phyloP scores from a whole-genome alignment of 176 grass and related monocot species.

The Zea luxurians region DNA sequence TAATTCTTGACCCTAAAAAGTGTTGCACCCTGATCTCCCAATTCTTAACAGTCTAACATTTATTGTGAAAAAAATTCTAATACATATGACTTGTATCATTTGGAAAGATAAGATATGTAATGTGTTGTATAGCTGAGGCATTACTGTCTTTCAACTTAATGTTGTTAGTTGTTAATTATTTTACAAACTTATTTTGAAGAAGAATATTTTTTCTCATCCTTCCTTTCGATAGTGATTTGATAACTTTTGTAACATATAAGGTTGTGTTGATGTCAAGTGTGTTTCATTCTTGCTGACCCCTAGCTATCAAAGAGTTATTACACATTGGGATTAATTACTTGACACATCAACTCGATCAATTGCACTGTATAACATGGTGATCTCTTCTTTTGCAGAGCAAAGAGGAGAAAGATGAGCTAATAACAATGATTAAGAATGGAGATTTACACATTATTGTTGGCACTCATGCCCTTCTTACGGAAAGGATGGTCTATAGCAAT shows the following conservation, averaged over 20 bases:
- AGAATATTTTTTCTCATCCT: neutral
- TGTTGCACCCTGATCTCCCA: constrained; percentile 4
- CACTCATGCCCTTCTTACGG: constrained; percentile 89
- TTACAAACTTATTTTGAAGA: neutral
- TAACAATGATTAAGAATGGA: constrained; percentile 70
- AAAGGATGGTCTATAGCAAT: constrained; percentile 77
- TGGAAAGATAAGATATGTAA: neutral
- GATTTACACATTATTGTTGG: constrained; percentile 83
- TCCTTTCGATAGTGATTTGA: neutral
- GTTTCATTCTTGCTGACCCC: neutral
- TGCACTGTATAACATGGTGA: constrained; percentile 21
- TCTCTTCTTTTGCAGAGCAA: constrained; percentile 61
- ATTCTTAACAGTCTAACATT: constrained; percentile 14
- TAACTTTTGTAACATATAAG: constrained; percentile 22
- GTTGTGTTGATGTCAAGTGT: neutral
- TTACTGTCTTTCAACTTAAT: neutral
- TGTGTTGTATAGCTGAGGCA: neutral
- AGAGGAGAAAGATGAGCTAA: constrained; percentile 67
- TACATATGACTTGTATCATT: constrained; percentile 5
- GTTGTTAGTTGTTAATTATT: constrained; percentile 1
- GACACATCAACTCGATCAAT: constrained; percentile 11
- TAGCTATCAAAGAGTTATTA: neutral
- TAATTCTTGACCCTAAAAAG: constrained; percentile 13
- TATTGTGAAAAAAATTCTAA: neutral
- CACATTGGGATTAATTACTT: constrained; percentile 4